These are phyloP conservation scores for Astrothelium macrocarpum DNA, from an alignment of 495 filamentous ascomycete species.

Conservation along the genomic window DNA sequence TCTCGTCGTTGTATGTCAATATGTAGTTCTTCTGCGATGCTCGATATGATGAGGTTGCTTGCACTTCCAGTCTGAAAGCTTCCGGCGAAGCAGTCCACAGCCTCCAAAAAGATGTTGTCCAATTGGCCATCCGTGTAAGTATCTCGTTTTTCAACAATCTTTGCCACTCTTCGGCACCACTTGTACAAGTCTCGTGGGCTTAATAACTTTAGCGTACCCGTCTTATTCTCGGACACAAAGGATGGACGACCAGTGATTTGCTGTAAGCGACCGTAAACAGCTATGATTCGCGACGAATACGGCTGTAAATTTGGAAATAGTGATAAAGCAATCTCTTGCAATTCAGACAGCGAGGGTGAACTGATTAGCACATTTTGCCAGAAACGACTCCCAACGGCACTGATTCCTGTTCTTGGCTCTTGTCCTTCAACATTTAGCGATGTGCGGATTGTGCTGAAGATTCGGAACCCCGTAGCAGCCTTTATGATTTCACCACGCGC, in stretches of 20 bases:
- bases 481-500: conserved; percentile 75
- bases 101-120: conserved; percentile 84
- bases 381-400: conserved; percentile 67
- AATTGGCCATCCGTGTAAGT: conserved; percentile 64
- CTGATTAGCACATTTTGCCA: conserved; percentile 68
- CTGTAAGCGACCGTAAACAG: conserved; percentile 62
- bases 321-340: conserved; percentile 59
- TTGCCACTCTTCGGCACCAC: conserved; percentile 68
- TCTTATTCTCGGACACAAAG: conserved; percentile 46
- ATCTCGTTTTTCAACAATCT: conserved; percentile 44
- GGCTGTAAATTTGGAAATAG: conserved; percentile 60
- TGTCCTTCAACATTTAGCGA: conserved; percentile 60
- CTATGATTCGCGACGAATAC: conserved; percentile 61
- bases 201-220: conserved; percentile 46
- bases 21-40: conserved; percentile 75
- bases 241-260: conserved; percentile 40
- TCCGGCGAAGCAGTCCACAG: conserved; percentile 78
- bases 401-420: conserved; percentile 44
- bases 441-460: conserved; percentile 84
- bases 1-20: conserved; percentile 68
- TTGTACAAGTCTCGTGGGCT: conserved; percentile 81
- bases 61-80: conserved; percentile 57
- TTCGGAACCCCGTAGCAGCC: conserved; percentile 71
- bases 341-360: conserved; percentile 58
- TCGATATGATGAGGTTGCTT: conserved; percentile 49